Percentiles rank a stretch among this genome's conserved stretches.
phyloP scores from a whole-genome alignment of 148 eudicot species.

The Fagopyrum homotropicum region DNA sequence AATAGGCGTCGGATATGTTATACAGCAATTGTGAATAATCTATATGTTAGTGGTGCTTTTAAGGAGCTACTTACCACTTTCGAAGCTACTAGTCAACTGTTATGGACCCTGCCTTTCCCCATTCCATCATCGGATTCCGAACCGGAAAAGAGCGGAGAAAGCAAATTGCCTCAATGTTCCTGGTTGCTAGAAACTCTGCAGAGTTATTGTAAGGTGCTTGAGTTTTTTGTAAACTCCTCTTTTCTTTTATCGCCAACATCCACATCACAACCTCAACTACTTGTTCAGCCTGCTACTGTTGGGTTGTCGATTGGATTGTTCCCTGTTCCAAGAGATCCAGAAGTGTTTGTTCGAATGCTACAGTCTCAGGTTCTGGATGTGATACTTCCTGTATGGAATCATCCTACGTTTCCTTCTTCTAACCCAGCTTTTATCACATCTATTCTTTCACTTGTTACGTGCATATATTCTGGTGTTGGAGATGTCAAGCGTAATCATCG shows the following conservation, averaged over 20 bases:
- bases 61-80: conserved; percentile 90
- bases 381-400: conserved; percentile 92
- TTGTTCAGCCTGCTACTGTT: conserved; percentile 91
- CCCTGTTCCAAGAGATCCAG: conserved; percentile 94
- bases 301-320: conserved; percentile 94
- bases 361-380: conserved; percentile 95
- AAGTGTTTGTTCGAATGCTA: conserved; percentile 86
- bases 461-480: conserved; percentile 83
- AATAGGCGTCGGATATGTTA: conserved; percentile 69
- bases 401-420: conserved; percentile 76
- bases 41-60: conserved; percentile 87
- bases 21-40: conserved; percentile 74
- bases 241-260: conserved; percentile 67
- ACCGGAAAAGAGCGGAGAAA: conserved; percentile 39
- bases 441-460: conserved; percentile 64
- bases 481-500: conserved; percentile 64
- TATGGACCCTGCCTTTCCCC: conserved; percentile 68
- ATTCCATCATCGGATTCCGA: conserved; percentile 38
- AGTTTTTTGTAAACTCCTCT: conserved; percentile 84
- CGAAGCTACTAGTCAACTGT: conserved; percentile 93
- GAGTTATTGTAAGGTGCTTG: conserved; percentile 75
- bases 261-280: conserved; percentile 79
- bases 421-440: conserved; percentile 59
- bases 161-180: conserved; percentile 51
- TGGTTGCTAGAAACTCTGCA: conserved; percentile 87